phyloP scores from a whole-genome alignment of 2,329 filamentous ascomycete species.

The Zymoseptoria pseudotritici region DNA sequence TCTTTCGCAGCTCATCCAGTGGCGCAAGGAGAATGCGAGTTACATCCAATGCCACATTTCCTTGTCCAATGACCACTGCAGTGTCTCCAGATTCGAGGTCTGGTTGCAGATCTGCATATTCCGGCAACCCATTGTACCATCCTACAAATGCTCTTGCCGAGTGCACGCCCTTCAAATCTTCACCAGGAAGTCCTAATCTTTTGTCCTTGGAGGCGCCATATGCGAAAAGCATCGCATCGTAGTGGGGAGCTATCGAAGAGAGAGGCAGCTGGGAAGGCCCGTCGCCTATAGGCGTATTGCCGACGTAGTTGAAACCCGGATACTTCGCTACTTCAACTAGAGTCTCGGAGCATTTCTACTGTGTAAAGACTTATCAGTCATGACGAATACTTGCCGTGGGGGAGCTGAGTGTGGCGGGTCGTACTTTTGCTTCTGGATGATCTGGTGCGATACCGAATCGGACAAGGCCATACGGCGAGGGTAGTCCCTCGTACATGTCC shows the following conservation, averaged over 20 bases:
- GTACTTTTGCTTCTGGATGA: slow-evolving; percentile 94
- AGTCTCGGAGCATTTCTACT: slow-evolving; percentile 85
- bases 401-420: slow-evolving; percentile 10
- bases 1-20: slow-evolving; percentile 64
- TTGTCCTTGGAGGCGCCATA: slow-evolving; percentile 86
- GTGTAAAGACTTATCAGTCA: slow-evolving; percentile 18
- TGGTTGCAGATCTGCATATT: slow-evolving; percentile 65
- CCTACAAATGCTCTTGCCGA: slow-evolving; percentile 91
- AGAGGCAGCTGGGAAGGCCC: slow-evolving; percentile 52
- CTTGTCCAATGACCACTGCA: slow-evolving; percentile 84
- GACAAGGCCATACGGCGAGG: slow-evolving; percentile 86
- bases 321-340: slow-evolving; percentile 82
- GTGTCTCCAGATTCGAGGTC: slow-evolving; percentile 69
- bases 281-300: slow-evolving; percentile 74
- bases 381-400: background rate
- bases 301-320: slow-evolving; percentile 79
- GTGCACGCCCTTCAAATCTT: slow-evolving; percentile 68
- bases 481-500: slow-evolving; percentile 94
- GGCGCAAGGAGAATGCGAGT: slow-evolving; percentile 77
- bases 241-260: slow-evolving; percentile 64
- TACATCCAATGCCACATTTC: slow-evolving; percentile 92
- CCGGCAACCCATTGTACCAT: slow-evolving; percentile 95
- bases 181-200: slow-evolving; percentile 70
- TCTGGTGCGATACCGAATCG: slow-evolving; percentile 96
- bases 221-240: slow-evolving; percentile 85